Conservation (phyloP, 495 filamentous ascomycete genomes). For the Penicillium mononematosum region DNA sequence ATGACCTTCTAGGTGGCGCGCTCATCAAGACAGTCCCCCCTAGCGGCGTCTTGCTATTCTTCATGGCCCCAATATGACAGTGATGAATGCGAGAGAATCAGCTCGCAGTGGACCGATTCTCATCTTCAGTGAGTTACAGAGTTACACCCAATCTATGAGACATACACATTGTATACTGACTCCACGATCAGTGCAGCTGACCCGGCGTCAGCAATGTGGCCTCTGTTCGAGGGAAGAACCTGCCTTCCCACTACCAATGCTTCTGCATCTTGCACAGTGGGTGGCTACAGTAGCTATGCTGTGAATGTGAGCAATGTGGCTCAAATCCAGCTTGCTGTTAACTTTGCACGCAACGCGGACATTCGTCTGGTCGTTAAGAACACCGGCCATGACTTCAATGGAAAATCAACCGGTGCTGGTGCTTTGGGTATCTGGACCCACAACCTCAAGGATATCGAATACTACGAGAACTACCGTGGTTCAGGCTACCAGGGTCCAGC, state of each 20-base stretch:
- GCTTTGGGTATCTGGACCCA: constrained; percentile 61
- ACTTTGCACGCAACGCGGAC: constrained; percentile 59
- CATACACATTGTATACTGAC: constrained; percentile 1
- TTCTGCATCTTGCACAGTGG: constrained; percentile 50
- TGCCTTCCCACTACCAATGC: constrained; percentile 36
- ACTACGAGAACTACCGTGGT: constrained; percentile 35
- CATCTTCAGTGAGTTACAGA: constrained; percentile 30
- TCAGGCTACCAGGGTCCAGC: constrained; percentile 46
- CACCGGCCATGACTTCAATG: constrained; percentile 67
- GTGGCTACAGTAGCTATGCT: constrained; percentile 58
- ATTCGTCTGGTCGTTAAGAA: constrained; percentile 65
- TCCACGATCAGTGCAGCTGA: constrained; percentile 24
- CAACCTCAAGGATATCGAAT: constrained; percentile 49
- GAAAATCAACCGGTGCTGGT: constrained; percentile 57
- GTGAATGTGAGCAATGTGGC: constrained; percentile 56
- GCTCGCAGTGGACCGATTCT: constrained; percentile 29
- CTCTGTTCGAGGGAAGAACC: constrained; percentile 39
- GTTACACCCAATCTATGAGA: not conserved
- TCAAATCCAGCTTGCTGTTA: constrained; percentile 58
- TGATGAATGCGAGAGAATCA: constrained; percentile 36
- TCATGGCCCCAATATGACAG: constrained; percentile 47
- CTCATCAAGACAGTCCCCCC: constrained; percentile 57
- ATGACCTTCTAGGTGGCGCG: constrained; percentile 47
- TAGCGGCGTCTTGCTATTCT: constrained; percentile 55
- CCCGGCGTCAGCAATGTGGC: constrained; percentile 46